These are phyloP conservation scores for Hanseniaspora singularis DNA, from an alignment of 805 yeast species.

Conservation along the genomic window DNA sequence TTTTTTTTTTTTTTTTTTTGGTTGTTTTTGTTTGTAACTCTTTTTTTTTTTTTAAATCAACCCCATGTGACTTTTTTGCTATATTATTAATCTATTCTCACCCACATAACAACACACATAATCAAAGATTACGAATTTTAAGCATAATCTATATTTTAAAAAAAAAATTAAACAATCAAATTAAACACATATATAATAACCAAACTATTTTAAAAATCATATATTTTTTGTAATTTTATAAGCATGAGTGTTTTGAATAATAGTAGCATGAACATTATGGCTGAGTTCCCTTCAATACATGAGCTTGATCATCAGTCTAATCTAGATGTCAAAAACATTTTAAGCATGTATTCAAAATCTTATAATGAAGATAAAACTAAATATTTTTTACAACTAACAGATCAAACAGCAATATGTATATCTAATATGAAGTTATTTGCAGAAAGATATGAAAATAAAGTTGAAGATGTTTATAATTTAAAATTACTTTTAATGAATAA, in stretches of 20 bases:
- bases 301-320: conserved; percentile 8
- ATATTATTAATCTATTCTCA: too few species aligned
- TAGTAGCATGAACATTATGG: background rate
- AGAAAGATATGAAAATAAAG: background rate
- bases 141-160: too few species aligned
- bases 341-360: background rate
- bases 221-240: background rate
- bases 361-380: background rate
- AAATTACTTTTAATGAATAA: background rate
- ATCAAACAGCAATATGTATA: conserved; percentile 13
- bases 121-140: too few species aligned
- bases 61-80: too few species aligned
- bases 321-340: background rate
- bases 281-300: conserved; percentile 7
- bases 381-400: conserved; percentile 6
- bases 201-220: too few species aligned
- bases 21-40: too few species aligned
- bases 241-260: background rate
- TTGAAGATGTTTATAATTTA: conserved; percentile 3
- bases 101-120: too few species aligned
- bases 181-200: too few species aligned
- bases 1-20: too few species aligned
- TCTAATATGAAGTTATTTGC: conserved; percentile 14
- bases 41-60: too few species aligned
- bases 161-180: too few species aligned